Base-by-base conservation (phyloP, 345 rosid species). In the Clarkia xantiana region DNA sequence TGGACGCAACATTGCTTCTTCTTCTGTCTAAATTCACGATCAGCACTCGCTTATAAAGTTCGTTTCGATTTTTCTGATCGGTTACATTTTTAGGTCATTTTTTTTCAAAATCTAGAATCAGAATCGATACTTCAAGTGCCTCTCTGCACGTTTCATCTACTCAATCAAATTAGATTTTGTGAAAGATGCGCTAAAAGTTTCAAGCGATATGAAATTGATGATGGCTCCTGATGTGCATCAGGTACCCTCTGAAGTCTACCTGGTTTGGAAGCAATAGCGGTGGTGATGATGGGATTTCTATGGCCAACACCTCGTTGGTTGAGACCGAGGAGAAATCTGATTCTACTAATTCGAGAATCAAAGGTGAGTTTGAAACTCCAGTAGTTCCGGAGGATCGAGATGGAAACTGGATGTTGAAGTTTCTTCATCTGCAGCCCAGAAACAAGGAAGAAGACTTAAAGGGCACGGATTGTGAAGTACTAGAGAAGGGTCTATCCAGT, bases 401-500 rank as follows among this genome's bases (percentile, higher is more conserved):
- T 15, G 82, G 63, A 62, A 90, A 73, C 59, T 90, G 96, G 96
- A 81, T 86, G n/a, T 43, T 79, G 72, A 90, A 79, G 89, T 83
- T 86, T 76, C 64, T 91, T 75, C 86, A 76, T 18, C 82, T 83
- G 20, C 68, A 73, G 43, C 79, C 94, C 0, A 67, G 81, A 18
- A 68, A 84, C 81, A 74, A 66, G 53, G 74, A 67, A 18, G 71
- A 51, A 39, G 61, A 65, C 78, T 20, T 47, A 38, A 19, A 25
- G 49, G 58, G 57, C 25, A 47, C 59, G 18, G 68, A 47, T 11
- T 67, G 11, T 39, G 71, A 66, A 49, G 54, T 17, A 6, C 48
- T n/a, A 16, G 39, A 39, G 60, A 40, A 49, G 45, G 60, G 46
- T n/a, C 50, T 36, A 14, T 17, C 20, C 14, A 51, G 2, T 16